Base-by-base conservation (phyloP, 2,329 filamentous ascomycete species). In the Aureobasidium sp. region DNA sequence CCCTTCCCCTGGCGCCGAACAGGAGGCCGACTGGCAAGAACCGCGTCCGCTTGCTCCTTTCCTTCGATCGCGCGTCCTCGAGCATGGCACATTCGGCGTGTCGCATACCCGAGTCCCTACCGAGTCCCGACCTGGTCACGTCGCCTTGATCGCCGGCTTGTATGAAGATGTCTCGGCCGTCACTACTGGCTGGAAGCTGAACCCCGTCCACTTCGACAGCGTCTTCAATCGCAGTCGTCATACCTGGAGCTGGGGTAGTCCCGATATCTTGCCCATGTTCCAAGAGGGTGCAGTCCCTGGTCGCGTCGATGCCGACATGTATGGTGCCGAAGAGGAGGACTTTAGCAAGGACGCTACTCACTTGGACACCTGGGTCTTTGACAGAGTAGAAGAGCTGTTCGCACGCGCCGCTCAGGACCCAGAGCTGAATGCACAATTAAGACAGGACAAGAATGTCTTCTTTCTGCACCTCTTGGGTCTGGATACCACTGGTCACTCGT, bases 221-320 rank as follows among this genome's bases (percentile, higher is more conserved):
- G 91, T 99, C 11, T 99, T 99, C 82, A 99, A 99, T 73, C 85
- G 90, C 65, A 97, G 93, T 72, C 82, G 88, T 49, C 95, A 99
- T 76, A 99, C 95, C 8, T 99, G 94, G 94, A 96, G 92, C 74
- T 99, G 94, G 94, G 94, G 94, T 2, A 97, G 92, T 71, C 94
- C 94, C 1, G 94, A 99, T 75, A 99, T 99, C 69, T 77, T 99
- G 66, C 90, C 90, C 60, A 99, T 99, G 94, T 99, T 99, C 72
- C 86, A 95, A 71, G 83, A 91, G 62, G 94, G 94, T 16, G 93
- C 94, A 29, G 85, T 90, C 9, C 88, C 90, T 0, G 92, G 93
- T 8, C 82, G 88, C 64, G 89, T 99, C 1, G 90, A 97, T 74
- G 88, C 90, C n/a, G 88, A 87, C 66, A 90, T 82, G 63, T 99